Percentiles rank a stretch among this genome's conserved stretches.
phyloP scores from a whole-genome alignment of 148 eudicot genomes.

The Selenicereus undatus region DNA sequence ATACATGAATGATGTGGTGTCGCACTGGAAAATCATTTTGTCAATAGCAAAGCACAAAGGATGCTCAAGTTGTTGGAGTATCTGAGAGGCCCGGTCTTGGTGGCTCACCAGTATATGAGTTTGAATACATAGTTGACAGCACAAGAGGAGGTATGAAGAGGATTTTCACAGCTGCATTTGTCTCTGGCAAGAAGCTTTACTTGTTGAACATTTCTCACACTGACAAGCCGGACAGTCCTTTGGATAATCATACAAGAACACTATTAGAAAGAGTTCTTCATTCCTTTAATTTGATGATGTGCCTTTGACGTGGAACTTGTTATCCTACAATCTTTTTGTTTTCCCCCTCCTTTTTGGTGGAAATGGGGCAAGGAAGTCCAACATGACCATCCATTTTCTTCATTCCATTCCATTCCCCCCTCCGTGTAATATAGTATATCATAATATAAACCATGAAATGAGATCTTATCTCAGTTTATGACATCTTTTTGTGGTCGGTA shows the following conservation, averaged over 20 bases:
- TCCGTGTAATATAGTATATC: not conserved
- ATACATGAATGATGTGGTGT: not conserved
- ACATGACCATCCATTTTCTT: not conserved
- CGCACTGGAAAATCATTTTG: not conserved
- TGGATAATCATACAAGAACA: too few species aligned
- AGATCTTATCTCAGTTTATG: not conserved
- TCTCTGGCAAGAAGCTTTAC: constrained; percentile 75
- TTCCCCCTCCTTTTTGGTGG: not conserved
- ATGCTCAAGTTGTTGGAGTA: constrained; percentile 59
- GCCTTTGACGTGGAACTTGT: constrained; percentile 26
- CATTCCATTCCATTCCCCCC: not conserved
- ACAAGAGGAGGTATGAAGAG: constrained; percentile 88
- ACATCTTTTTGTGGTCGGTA: not conserved
- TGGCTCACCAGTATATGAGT: constrained; percentile 65
- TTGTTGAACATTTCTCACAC: constrained; percentile 75
- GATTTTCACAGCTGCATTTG: constrained; percentile 80
- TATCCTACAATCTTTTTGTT: not conserved
- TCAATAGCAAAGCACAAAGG: constrained; percentile 79
- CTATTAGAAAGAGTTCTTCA: constrained; percentile 70
- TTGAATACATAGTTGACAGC: constrained; percentile 78
- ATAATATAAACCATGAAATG: not conserved
- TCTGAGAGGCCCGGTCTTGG: constrained; percentile 56
- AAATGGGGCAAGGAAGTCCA: not conserved
- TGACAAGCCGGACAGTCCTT: constrained; percentile 70
- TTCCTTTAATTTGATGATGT: constrained; percentile 72